Percentiles rank a stretch among this genome's conserved stretches.
phyloP scores from a whole-genome alignment of 2,329 filamentous ascomycete species.

The Exophiala aquamarina region DNA sequence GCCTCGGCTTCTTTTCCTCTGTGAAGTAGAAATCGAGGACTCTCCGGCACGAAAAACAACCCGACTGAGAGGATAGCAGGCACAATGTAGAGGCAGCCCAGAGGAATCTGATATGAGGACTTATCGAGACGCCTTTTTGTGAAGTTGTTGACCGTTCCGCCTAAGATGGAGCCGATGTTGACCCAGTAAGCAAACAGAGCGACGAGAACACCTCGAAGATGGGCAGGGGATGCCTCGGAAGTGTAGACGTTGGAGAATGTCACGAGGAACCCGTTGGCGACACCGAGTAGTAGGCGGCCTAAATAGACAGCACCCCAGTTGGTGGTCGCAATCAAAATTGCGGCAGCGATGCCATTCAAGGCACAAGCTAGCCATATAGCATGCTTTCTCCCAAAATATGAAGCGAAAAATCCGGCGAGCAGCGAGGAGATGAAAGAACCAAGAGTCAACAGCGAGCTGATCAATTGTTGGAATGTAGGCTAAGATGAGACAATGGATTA shows the following conservation, averaged over 20 bases:
- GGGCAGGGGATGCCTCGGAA: conserved; percentile 49
- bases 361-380: conserved; percentile 49
- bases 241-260: conserved; percentile 51
- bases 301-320: conserved; percentile 55
- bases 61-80: conserved; percentile 28
- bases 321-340: conserved; percentile 59
- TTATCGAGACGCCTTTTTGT: conserved; percentile 34
- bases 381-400: conserved; percentile 41
- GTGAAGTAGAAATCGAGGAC: conserved; percentile 31
- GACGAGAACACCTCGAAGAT: conserved; percentile 51
- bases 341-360: conserved; percentile 51
- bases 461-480: conserved; percentile 43
- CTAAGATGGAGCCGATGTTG: conserved; percentile 26
- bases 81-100: conserved; percentile 28
- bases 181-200: conserved; percentile 42
- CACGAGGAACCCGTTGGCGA: conserved; percentile 47
- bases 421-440: conserved; percentile 45
- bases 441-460: conserved; percentile 46
- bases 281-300: conserved; percentile 50
- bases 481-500: not conserved
- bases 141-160: conserved; percentile 26
- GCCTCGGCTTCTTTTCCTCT: conserved; percentile 22
- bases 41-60: conserved; percentile 32
- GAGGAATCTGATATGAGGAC: conserved; percentile 30
- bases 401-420: conserved; percentile 20